Evolutionary conservation across 768 basidiomycete species (phyloP).

Genomic region (Trametes punicea): DNA sequence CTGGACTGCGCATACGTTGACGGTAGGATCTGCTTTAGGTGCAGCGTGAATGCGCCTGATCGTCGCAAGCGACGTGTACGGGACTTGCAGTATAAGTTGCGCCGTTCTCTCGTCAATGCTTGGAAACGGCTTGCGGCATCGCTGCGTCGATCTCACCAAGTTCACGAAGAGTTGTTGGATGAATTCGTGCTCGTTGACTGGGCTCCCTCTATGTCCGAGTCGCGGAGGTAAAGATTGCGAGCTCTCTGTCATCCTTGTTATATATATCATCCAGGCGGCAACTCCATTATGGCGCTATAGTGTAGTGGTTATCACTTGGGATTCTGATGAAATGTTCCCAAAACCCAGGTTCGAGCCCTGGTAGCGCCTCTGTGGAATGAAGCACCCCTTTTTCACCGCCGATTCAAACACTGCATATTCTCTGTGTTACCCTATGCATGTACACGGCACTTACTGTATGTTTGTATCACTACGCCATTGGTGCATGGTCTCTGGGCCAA

Average conservation of each 20-base stretch:
- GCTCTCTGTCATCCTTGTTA: too few species aligned
- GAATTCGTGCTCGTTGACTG: slow-evolving; percentile 11
- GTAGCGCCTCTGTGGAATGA: too few species aligned
- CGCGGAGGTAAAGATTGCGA: too few species aligned
- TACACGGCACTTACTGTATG: too few species aligned
- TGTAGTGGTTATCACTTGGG: slow-evolving; percentile 21
- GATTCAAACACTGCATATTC: too few species aligned
- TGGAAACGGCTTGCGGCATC: slow-evolving; percentile 2
- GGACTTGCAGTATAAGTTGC: not conserved
- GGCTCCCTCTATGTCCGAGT: not conserved
- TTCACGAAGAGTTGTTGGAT: not conserved
- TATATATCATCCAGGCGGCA: too few species aligned
- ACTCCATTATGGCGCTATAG: slow-evolving; percentile 9
- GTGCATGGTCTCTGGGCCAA: too few species aligned
- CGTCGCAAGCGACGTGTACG: not conserved
- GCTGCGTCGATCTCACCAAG: not conserved
- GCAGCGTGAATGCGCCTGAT: not conserved
- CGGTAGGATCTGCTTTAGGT: not conserved
- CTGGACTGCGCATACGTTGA: too few species aligned
- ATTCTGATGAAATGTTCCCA: slow-evolving; percentile 19
- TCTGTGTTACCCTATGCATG: too few species aligned
- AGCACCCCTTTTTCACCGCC: too few species aligned
- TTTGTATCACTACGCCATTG: too few species aligned
- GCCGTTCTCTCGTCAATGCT: not conserved
- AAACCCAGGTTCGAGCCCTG: slow-evolving; percentile 20